Percentiles rank a stretch among this genome's conserved stretches.
Conservation (phyloP, 108 stramenopile genomes). For the Bacterosira constricta region DNA sequence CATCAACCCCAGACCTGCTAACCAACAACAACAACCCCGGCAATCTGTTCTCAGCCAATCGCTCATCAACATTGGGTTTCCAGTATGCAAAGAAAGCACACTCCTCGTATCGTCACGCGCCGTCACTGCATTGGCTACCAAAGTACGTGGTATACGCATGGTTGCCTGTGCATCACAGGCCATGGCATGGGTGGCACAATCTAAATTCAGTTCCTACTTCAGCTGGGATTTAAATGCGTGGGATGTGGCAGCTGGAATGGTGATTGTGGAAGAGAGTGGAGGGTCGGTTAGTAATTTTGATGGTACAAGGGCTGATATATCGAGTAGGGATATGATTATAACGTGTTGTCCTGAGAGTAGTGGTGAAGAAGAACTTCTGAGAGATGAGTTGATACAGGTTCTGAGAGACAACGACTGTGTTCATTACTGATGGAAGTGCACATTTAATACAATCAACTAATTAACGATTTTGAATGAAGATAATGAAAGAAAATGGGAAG, state of each 20-base stretch:
- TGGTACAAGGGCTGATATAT: slow-evolving; percentile 50
- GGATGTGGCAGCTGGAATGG: slow-evolving; percentile 81
- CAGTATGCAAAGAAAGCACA: slow-evolving; percentile 63
- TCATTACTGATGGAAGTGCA: too few species aligned
- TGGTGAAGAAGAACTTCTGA: slow-evolving; percentile 35
- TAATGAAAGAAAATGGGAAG: too few species aligned
- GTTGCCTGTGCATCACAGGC: slow-evolving; percentile 79
- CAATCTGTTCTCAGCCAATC: slow-evolving; percentile 36
- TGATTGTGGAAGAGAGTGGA: slow-evolving; percentile 77
- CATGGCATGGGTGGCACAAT: slow-evolving; percentile 86
- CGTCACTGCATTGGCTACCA: slow-evolving; percentile 67
- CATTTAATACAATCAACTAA: too few species aligned
- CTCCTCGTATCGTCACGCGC: slow-evolving; percentile 73
- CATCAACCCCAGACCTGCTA: slow-evolving; percentile 47
- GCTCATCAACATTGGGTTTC: slow-evolving; percentile 75
- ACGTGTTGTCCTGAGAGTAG: slow-evolving; percentile 33
- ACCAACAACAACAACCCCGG: slow-evolving; percentile 9
- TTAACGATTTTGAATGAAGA: too few species aligned
- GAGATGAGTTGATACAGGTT: slow-evolving; percentile 40
- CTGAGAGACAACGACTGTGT: slow-evolving; percentile 45
- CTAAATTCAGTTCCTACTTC: slow-evolving; percentile 74
- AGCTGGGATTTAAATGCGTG: slow-evolving; percentile 84
- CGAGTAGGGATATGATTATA: slow-evolving; percentile 51
- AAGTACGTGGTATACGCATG: slow-evolving; percentile 81
- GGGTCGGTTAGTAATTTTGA: slow-evolving; percentile 72